Conservation (phyloP, 768 basidiomycete species). For the Psilocybe cubensis region DNA sequence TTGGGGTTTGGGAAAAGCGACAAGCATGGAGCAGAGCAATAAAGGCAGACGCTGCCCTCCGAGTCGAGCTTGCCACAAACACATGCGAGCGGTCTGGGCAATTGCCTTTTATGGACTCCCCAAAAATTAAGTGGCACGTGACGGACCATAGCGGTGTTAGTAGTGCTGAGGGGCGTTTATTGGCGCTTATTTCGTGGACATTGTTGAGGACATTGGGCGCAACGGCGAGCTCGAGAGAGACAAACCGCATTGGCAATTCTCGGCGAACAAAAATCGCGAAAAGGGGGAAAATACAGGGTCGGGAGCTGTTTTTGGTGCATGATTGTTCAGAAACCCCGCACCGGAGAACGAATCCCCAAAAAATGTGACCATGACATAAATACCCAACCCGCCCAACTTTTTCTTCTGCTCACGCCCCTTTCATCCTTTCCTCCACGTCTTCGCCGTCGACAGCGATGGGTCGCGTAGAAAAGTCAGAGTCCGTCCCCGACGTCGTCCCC, state of each 20-base stretch:
- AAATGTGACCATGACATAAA: slow-evolving; percentile 25
- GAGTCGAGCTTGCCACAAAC: slow-evolving; percentile 4
- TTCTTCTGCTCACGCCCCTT: slow-evolving; percentile 14
- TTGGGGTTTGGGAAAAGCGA: not conserved
- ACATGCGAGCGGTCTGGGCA: slow-evolving; percentile 2
- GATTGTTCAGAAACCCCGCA: not conserved
- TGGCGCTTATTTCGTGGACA: not conserved
- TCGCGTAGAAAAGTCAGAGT: slow-evolving; percentile 5
- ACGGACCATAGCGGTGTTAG: not conserved
- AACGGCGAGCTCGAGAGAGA: not conserved
- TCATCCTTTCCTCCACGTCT: slow-evolving; percentile 13
- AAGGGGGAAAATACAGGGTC: not conserved
- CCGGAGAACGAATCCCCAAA: slow-evolving; percentile 26
- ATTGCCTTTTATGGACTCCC: slow-evolving; percentile 16
- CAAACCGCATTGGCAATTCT: not conserved
- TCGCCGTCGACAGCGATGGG: slow-evolving; percentile 12
- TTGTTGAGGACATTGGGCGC: not conserved
- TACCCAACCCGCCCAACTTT: slow-evolving; percentile 16
- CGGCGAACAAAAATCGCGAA: not conserved
- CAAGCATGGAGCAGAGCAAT: not conserved
- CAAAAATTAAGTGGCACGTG: slow-evolving; percentile 13
- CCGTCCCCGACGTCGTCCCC: slow-evolving; percentile 32
- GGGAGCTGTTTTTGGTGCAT: not conserved
- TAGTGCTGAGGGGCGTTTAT: not conserved
- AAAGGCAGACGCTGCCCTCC: not conserved